Evolutionary conservation across 108 stramenopile species (phyloP).

Genomic region (Skeletonema menzelii): DNA sequence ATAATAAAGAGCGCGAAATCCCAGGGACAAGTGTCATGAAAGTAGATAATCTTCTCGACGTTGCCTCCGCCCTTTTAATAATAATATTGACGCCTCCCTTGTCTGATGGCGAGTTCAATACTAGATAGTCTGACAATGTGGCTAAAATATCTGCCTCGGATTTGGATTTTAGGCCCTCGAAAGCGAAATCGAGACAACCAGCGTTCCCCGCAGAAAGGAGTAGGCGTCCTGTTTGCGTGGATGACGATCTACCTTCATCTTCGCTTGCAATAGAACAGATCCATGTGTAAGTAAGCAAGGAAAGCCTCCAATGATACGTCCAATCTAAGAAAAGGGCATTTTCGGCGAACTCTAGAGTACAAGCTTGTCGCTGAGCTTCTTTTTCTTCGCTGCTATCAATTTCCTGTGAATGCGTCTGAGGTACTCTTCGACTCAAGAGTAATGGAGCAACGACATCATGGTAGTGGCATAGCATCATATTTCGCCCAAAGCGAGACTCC

Average conservation of each 20-base stretch:
- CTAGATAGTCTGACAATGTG: constrained; percentile 32
- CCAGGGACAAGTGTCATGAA: constrained; percentile 81
- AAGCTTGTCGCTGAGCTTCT: constrained; percentile 4
- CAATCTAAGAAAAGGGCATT: constrained; percentile 39
- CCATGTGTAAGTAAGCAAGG: constrained; percentile 74
- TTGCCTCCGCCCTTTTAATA: constrained; percentile 48
- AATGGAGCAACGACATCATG: constrained; percentile 87
- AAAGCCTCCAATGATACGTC: constrained; percentile 77
- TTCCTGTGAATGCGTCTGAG: constrained; percentile 17
- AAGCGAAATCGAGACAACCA: constrained; percentile 61
- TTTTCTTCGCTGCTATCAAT: constrained; percentile 3
- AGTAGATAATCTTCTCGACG: constrained; percentile 65
- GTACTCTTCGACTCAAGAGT: constrained; percentile 70
- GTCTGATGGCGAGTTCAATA: constrained; percentile 25
- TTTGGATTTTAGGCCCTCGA: constrained; percentile 18
- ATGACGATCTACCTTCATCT: constrained; percentile 62
- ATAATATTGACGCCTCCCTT: constrained; percentile 18
- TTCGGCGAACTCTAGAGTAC: constrained; percentile 15
- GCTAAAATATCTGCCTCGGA: constrained; percentile 3
- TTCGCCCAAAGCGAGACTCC: constrained; percentile 71
- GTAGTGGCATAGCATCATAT: constrained; percentile 69
- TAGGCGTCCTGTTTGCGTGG: constrained; percentile 62
- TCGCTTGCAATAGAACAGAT: constrained; percentile 68
- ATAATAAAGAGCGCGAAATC: constrained; percentile 61
- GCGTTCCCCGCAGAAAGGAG: constrained; percentile 70